Evolutionary conservation across 1,284 basidiomycete species (phyloP).

Genomic region (Athelia sp.): DNA sequence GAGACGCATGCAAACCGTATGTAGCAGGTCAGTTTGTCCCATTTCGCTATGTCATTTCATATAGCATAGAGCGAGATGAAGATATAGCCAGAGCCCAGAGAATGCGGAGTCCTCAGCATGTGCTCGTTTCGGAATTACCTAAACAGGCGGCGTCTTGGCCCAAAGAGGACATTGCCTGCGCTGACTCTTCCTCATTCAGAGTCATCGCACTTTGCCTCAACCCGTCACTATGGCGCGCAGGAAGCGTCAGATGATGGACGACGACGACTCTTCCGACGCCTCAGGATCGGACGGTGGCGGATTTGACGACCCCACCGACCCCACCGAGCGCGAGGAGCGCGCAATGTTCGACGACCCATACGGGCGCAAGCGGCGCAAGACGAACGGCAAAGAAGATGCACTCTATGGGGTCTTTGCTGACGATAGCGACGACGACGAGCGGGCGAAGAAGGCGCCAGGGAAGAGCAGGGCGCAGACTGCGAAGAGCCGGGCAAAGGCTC

Average conservation of each 20-base stretch:
- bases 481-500: constrained; percentile 55
- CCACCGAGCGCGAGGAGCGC: constrained; percentile 72
- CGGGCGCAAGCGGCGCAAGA: constrained; percentile 59
- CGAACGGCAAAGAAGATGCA: constrained; percentile 68
- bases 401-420: constrained; percentile 84
- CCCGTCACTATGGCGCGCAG: constrained; percentile 65
- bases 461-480: no score
- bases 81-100: no score
- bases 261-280: constrained; percentile 67
- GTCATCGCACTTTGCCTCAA: no score
- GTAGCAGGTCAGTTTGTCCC: no score
- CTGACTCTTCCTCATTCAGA: no score
- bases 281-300: constrained; percentile 46
- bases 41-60: no score
- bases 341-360: constrained; percentile 79
- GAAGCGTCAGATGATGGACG: constrained; percentile 76
- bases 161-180: no score
- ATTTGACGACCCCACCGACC: constrained; percentile 52
- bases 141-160: no score
- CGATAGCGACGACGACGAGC: constrained; percentile 57
- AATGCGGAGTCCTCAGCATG: no score
- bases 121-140: no score
- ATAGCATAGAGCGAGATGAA: no score
- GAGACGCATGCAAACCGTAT: no score
- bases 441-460: constrained; percentile 44